phyloP scores from a whole-genome alignment of 2,329 filamentous ascomycete genomes.

The Colletotrichum limetticola region DNA sequence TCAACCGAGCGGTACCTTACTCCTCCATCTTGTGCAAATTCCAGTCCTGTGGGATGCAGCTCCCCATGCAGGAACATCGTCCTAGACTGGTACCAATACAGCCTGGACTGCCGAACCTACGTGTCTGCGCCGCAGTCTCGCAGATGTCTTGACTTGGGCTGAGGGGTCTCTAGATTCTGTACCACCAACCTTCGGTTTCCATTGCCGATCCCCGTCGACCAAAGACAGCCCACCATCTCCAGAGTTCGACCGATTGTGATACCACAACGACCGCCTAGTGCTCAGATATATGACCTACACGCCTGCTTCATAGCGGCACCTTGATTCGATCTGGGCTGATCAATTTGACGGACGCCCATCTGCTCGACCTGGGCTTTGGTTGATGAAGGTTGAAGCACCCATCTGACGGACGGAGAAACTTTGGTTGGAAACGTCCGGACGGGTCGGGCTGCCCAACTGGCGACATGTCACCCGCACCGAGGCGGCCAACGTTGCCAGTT shows the following conservation, averaged over 20 bases:
- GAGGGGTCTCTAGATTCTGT: constrained; percentile 14
- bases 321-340: constrained; percentile 11
- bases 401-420: constrained; percentile 4
- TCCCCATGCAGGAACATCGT: constrained; percentile 25
- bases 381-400: neutral
- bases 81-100: neutral
- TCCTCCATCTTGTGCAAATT: neutral
- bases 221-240: constrained; percentile 24
- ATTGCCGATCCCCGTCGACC: constrained; percentile 16
- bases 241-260: neutral
- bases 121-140: constrained; percentile 26
- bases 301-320: constrained; percentile 1
- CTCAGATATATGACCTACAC: neutral
- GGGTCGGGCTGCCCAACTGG: constrained; percentile 9
- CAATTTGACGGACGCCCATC: constrained; percentile 9
- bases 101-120: constrained; percentile 17
- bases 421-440: constrained; percentile 9
- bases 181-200: constrained; percentile 22
- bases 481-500: constrained; percentile 4
- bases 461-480: constrained; percentile 1
- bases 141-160: constrained; percentile 5
- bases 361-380: neutral
- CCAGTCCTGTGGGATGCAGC: neutral
- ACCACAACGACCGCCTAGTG: neutral
- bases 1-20: constrained; percentile 9